phyloP scores from a whole-genome alignment of 202 grass and related monocot species.

The Schoenoplectus triqueter region DNA sequence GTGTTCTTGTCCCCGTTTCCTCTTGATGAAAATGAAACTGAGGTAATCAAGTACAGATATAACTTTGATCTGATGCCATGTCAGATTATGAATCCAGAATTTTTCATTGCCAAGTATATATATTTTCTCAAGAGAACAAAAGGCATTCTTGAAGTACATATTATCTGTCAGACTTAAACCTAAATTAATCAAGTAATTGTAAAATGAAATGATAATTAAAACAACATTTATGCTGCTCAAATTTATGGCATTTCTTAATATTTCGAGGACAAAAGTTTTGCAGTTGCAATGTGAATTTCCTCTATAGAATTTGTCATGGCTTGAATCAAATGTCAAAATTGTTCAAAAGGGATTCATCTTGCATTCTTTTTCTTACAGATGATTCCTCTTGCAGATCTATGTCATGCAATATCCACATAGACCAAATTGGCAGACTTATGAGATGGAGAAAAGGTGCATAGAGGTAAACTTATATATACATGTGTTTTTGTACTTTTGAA shows the following conservation, averaged over 20 bases:
- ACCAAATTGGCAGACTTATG: conserved; percentile 85
- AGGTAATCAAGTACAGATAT: conserved; percentile 39
- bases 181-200: background rate
- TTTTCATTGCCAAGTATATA: background rate
- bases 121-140: no score
- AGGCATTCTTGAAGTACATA: background rate
- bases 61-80: background rate
- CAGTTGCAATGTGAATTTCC: no score
- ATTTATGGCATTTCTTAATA: background rate
- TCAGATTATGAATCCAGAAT: background rate
- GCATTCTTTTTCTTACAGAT: conserved; percentile 25
- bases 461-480: conserved; percentile 58
- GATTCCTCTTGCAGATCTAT: conserved; percentile 66
- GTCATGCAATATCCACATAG: conserved; percentile 91
- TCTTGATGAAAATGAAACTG: conserved; percentile 57
- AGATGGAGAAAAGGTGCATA: conserved; percentile 69
- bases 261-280: background rate
- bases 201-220: background rate
- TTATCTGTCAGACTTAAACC: background rate
- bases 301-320: no score
- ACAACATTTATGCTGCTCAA: background rate
- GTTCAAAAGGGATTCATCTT: conserved; percentile 2
- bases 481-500: conserved; percentile 26
- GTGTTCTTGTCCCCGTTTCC: conserved; percentile 65
- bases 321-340: no score